Evolutionary conservation across 129 eudicot species (phyloP), one percentile per base, ranked within the genome.

Genomic region (Chrysanthemum seticuspe): DNA sequence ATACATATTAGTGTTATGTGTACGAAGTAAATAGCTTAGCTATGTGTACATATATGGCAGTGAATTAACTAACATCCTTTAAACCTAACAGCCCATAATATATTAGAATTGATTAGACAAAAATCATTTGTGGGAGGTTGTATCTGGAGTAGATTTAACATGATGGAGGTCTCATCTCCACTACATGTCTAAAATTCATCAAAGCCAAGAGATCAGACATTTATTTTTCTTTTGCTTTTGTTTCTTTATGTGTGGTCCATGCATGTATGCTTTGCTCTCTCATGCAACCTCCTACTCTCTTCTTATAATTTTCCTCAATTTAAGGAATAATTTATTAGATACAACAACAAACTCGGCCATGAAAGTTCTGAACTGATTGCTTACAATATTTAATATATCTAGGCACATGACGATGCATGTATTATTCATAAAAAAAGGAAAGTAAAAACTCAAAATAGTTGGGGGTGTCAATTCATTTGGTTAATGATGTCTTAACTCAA

Each of bases 81-180:
- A 23, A 23, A 23, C 25, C 25, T 23, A 23, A 40, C 47, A 40
- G 8, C 47, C 47, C 47, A 40, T 40, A 7, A 18, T 16, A 57
- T 57, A 57, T 13, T 57, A 57, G 62, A 57, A 19, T 19, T 18
- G 25, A 15, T 55, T 5, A 6, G n/a, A 7, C 18, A 56, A 18
- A 15, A 16, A 61, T 21, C 29, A 61, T 10, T 21, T 61, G 47
- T 64, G 80, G 47, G 70, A 68, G 74, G 74, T 76, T 68, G 68
- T 76, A 76, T 68, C 75, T 60, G 57, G 69, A 68, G 47, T 54
- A 76, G 74, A 57, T 47, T 15, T 68, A 67, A 48, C 75, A 40
- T n/a, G 44, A 5, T 68, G 75, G 44, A 76, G 62, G 75, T 76
- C 44, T 76, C 80, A 76, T 76, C 25, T 23, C 69, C 29, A 25